These are phyloP conservation scores for Ceratocystis variospora DNA, from an alignment of 2,329 filamentous ascomycete species.

Conservation along the genomic window DNA sequence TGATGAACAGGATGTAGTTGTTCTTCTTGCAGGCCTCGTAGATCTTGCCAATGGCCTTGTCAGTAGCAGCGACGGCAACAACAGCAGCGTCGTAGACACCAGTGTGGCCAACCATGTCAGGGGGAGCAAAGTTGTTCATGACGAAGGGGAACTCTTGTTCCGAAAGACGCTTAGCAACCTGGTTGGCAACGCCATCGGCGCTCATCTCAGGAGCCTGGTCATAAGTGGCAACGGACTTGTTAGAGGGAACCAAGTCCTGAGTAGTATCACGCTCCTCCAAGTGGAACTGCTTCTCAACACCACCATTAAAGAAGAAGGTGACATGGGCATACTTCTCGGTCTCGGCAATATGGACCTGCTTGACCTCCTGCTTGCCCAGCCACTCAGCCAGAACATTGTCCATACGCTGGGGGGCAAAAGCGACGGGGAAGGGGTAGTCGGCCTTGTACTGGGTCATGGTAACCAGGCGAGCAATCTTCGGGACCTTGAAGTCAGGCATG, in stretches of 20 bases:
- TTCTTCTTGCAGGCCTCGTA: slow-evolving; percentile 89
- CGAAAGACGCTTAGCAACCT: slow-evolving; percentile 72
- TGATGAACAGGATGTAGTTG: slow-evolving; percentile 88
- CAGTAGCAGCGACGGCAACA: slow-evolving; percentile 69
- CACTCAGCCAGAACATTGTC: slow-evolving; percentile 97
- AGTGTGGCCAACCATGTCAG: slow-evolving; percentile 98
- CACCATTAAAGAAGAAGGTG: slow-evolving; percentile 99
- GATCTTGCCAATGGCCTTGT: slow-evolving; percentile 85
- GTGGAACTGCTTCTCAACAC: slow-evolving; percentile 89
- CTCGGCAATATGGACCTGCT: slow-evolving; percentile 94
- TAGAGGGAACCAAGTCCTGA: slow-evolving; percentile 68
- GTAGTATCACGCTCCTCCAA: slow-evolving; percentile 79
- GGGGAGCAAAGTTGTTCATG: slow-evolving; percentile 99
- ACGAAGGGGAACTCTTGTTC: slow-evolving; percentile 87
- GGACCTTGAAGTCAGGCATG: slow-evolving; percentile 81
- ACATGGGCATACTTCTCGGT: slow-evolving; percentile 99
- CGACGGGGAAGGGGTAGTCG: slow-evolving; percentile 82
- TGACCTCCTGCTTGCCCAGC: slow-evolving; percentile 73
- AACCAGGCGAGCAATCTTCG: slow-evolving; percentile 68
- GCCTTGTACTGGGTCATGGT: slow-evolving; percentile 99
- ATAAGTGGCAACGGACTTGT: slow-evolving; percentile 82
- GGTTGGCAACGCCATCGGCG: slow-evolving; percentile 74
- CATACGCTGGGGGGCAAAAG: slow-evolving; percentile 92
- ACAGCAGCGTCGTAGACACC: slow-evolving; percentile 94
- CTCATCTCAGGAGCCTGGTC: slow-evolving; percentile 94